phyloP scores from a whole-genome alignment of 2,329 filamentous ascomycete genomes.

The Sclerotinia minor region DNA sequence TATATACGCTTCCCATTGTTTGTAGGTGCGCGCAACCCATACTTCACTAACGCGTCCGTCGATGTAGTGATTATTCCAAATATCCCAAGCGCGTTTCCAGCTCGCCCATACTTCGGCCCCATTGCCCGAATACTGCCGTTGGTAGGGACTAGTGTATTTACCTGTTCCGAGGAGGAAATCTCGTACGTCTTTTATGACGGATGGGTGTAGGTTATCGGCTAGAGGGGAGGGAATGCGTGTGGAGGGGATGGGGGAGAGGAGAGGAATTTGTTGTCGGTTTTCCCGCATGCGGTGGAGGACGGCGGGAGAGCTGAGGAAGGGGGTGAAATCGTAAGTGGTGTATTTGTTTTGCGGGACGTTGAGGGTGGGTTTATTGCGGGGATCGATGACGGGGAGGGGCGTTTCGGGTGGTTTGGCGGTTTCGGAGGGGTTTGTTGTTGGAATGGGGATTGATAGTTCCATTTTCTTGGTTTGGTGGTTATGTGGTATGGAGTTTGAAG shows the following conservation, averaged over 20 bases:
- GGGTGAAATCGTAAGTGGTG: conserved; percentile 27
- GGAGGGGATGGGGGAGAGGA: conserved; percentile 31
- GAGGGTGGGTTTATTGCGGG: not conserved
- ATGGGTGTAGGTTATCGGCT: conserved; percentile 31
- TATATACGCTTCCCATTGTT: conserved; percentile 22
- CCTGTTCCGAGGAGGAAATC: conserved; percentile 13
- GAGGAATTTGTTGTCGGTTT: conserved; percentile 20
- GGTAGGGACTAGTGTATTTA: not conserved
- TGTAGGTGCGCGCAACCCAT: conserved; percentile 31
- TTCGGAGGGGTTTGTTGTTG: too few relatives aligned
- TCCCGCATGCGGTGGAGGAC: conserved; percentile 16
- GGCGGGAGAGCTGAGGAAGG: conserved; percentile 29
- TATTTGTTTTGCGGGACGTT: conserved; percentile 12
- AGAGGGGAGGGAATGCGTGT: conserved; percentile 31
- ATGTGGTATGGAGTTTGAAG: not conserved
- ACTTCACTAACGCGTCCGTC: conserved; percentile 34
- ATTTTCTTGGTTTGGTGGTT: too few relatives aligned
- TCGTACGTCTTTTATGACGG: conserved; percentile 25
- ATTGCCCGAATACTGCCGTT: not conserved
- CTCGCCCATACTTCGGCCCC: conserved; percentile 36
- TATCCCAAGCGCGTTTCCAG: conserved; percentile 41
- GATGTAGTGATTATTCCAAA: conserved; percentile 40
- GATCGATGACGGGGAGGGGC: not conserved
- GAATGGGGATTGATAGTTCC: not conserved
- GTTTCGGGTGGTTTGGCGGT: not conserved